Evolutionary conservation across 768 basidiomycete species (phyloP), one percentile per base, ranked within the genome.

Genomic region (Panellus pusillus): DNA sequence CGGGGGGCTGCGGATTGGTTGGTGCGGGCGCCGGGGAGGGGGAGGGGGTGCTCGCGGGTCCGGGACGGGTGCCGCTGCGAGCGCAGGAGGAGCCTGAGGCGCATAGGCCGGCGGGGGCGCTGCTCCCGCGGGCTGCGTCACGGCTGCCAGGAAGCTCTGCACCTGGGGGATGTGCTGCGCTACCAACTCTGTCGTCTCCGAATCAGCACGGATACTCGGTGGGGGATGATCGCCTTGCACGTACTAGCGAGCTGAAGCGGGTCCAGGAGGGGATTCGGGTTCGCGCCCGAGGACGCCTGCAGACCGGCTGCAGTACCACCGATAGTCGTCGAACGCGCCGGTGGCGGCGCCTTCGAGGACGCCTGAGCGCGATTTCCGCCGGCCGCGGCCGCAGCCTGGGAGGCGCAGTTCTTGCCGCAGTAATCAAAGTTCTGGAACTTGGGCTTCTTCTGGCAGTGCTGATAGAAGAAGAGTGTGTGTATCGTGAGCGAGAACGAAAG

Each of bases 331-430:
- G 54, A 1, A 15, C 43, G 41, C 11, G 31, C 50, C 35, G 52
- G 38, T n/a, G 58, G 4, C 39, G n/a, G n/a, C n/a, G n/a, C n/a
- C n/a, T 54, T 60, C 3, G 50, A 29, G 4, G 57, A 29, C 43
- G 46, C 13, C 36, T 38, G 44, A 24, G 53, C 2, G 11, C 50
- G 46, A 35, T 36, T 51, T 4, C 40, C 51, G 12, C 55, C 19
- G 32, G 43, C 40, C n/a, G 61, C 49, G 11, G 69, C 62, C 28
- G 67, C 69, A 18, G 83, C 83, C 44, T 74, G 55, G 14, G 74
- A 65, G 15, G 83, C 84, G 61, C 85, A 86, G 48, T 78, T 81
- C 74, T 83, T 82, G 50, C 86, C 81, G 54, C 86, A 87, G 61
- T 76, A 87, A 46, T 81, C 78, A 60, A 81, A 80, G 57, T 72